phyloP scores from a whole-genome alignment of 345 rosid species.

The Sisymbrium irio region DNA sequence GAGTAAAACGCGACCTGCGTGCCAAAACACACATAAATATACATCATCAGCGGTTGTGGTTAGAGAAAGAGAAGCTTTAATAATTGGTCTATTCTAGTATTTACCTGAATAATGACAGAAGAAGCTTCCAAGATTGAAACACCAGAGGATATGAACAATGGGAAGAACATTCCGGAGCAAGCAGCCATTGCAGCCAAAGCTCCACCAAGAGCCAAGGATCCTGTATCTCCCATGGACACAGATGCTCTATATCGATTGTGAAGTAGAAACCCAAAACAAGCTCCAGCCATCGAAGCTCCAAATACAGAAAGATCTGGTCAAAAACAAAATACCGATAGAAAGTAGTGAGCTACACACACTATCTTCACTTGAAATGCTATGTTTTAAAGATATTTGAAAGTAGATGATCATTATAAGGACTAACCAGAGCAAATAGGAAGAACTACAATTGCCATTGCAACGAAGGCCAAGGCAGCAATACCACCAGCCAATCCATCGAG shows the following conservation, averaged over 20 bases:
- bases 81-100: background rate
- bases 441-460: conserved; percentile 84
- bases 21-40: background rate
- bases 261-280: conserved; percentile 84
- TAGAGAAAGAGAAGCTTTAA: background rate
- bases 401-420: conserved; percentile 17
- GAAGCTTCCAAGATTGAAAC: conserved; percentile 64
- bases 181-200: conserved; percentile 98
- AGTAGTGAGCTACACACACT: background rate
- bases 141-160: conserved; percentile 77
- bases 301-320: conserved; percentile 72
- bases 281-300: conserved; percentile 96
- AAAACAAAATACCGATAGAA: background rate
- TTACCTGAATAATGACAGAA: conserved; percentile 69
- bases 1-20: conserved; percentile 28
- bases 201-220: conserved; percentile 87
- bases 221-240: conserved; percentile 76
- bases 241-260: conserved; percentile 87
- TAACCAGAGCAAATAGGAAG: conserved; percentile 90
- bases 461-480: conserved; percentile 72
- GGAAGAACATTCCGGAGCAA: conserved; percentile 90
- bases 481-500: conserved; percentile 93
- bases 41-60: background rate
- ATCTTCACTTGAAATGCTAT: background rate
- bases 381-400: background rate